Conservation (phyloP, 495 filamentous ascomycete genomes). For the Aspergillus hancockii region DNA sequence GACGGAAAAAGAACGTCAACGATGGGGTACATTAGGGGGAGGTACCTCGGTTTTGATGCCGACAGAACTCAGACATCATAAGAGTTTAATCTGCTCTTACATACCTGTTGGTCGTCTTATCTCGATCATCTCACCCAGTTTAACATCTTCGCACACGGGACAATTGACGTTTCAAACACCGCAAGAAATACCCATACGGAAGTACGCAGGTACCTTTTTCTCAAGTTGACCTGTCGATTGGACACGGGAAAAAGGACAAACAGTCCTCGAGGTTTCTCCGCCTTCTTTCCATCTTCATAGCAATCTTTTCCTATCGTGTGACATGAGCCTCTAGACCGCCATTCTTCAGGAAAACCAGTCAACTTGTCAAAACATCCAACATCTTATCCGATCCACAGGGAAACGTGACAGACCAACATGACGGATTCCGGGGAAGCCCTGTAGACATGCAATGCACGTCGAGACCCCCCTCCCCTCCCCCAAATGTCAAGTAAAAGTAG, state of each 20-base stretch:
- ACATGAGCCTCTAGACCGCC: background rate
- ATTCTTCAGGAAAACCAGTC: background rate
- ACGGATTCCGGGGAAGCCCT: slow-evolving; percentile 20
- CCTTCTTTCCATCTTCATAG: background rate
- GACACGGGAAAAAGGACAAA: background rate
- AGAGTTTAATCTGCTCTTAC: too few species aligned
- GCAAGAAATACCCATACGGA: background rate
- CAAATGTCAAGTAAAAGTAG: background rate
- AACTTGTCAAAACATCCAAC: background rate
- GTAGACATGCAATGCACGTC: slow-evolving; percentile 10
- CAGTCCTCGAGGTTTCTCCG: background rate
- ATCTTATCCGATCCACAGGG: background rate
- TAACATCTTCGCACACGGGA: background rate
- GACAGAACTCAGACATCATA: too few species aligned
- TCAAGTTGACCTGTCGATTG: background rate
- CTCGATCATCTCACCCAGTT: background rate
- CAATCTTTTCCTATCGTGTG: background rate
- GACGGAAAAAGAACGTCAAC: background rate
- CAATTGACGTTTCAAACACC: background rate
- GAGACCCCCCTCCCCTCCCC: slow-evolving; percentile 3
- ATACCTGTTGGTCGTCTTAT: background rate
- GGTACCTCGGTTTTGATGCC: too few species aligned
- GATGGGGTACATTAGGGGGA: background rate
- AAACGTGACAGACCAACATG: slow-evolving; percentile 9
- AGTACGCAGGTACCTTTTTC: background rate